Percentiles rank a stretch among this genome's conserved stretches.
These are phyloP conservation scores for Heimioporus sp. DNA, from an alignment of 768 basidiomycete genomes.

Conservation along the genomic window DNA sequence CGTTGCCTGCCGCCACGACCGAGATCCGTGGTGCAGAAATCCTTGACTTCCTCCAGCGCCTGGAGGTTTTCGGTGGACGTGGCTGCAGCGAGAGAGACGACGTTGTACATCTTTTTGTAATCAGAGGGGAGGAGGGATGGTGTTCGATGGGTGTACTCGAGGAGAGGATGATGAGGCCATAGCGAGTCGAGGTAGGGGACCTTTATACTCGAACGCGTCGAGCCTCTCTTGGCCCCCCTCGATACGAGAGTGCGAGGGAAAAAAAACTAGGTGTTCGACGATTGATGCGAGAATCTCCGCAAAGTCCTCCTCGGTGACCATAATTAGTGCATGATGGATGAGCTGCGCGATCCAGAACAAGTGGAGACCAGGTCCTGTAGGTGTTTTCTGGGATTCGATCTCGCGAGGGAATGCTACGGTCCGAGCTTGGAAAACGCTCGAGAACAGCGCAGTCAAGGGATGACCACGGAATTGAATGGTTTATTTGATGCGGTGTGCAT, in stretches of 20 bases:
- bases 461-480: constrained; percentile 8
- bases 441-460: constrained; percentile 13
- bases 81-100: constrained; percentile 45
- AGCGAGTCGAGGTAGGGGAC: constrained; percentile 1
- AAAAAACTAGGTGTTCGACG: constrained; percentile 4
- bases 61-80: constrained; percentile 46
- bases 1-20: constrained; percentile 48
- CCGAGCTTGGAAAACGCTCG: constrained; percentile 9
- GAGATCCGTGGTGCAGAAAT: constrained; percentile 53
- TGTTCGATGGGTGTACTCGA: constrained; percentile 1
- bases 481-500: constrained; percentile 16
- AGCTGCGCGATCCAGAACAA: constrained; percentile 16
- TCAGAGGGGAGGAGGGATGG: background rate
- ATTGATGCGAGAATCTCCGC: constrained; percentile 15
- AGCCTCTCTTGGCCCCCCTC: constrained; percentile 5
- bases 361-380: constrained; percentile 15
- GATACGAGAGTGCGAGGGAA: constrained; percentile 20
- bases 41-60: constrained; percentile 51
- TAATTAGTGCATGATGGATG: constrained; percentile 19
- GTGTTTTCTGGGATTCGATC: constrained; percentile 18
- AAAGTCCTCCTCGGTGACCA: constrained; percentile 19
- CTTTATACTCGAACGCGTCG: constrained; percentile 18
- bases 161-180: constrained; percentile 15
- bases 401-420: constrained; percentile 24
- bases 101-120: constrained; percentile 26